These are phyloP conservation scores for Epichloe bromicola DNA, from an alignment of 2,329 filamentous ascomycete genomes.

Conservation along the genomic window DNA sequence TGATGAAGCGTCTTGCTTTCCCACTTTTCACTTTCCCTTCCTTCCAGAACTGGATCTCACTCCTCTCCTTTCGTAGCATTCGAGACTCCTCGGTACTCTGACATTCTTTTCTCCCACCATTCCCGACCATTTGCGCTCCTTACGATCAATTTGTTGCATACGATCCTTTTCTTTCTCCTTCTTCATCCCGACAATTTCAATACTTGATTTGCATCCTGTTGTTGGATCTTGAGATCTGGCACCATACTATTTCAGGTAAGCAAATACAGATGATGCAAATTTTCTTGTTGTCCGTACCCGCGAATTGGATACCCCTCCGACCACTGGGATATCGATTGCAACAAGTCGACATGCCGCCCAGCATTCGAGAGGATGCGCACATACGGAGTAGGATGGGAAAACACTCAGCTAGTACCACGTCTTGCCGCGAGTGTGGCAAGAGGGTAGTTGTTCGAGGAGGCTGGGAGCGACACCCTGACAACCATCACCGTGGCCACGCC, in stretches of 20 bases:
- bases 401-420: too few species aligned
- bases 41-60: background rate
- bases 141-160: background rate
- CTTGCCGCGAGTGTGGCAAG: background rate
- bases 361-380: too few species aligned
- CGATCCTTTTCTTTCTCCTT: background rate
- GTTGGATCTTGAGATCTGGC: background rate
- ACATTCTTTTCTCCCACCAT: background rate
- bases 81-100: background rate
- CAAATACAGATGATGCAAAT: background rate
- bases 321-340: background rate
- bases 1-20: background rate
- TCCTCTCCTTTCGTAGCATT: background rate
- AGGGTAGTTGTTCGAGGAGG: background rate
- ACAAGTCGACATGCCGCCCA: background rate
- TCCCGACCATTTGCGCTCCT: constrained; percentile 3
- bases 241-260: background rate
- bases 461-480: background rate
- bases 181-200: background rate
- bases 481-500: background rate
- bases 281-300: background rate
- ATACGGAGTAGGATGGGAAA: too few species aligned
- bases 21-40: background rate
- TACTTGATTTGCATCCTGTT: background rate
- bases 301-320: background rate